Conservation (phyloP, 495 filamentous ascomycete species). For the Neurospora sp. region DNA sequence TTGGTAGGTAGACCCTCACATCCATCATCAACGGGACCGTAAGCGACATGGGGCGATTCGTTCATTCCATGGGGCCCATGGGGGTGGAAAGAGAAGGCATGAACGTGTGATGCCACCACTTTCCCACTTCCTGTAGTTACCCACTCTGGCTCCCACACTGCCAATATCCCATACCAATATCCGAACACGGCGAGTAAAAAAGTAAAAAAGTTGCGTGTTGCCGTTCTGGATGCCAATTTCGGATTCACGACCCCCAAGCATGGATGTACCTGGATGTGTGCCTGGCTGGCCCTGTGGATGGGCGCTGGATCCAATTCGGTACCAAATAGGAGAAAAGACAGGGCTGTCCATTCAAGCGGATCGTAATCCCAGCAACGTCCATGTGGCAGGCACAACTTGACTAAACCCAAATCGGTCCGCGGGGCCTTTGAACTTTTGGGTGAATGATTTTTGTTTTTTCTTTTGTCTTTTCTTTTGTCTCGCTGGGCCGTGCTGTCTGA, state of each 20-base stretch:
- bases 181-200: not conserved
- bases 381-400: not conserved
- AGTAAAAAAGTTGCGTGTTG: not conserved
- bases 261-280: not conserved
- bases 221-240: not conserved
- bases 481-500: not conserved
- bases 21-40: not conserved
- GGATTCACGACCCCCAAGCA: not conserved
- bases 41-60: not conserved
- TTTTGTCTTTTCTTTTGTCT: not conserved
- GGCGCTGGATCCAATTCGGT: not conserved
- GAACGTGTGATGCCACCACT: not conserved
- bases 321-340: not conserved
- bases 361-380: not conserved
- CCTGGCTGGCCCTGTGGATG: not conserved
- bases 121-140: not conserved
- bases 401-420: not conserved
- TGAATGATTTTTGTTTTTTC: not conserved
- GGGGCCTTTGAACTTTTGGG: not conserved
- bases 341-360: not conserved
- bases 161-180: not conserved
- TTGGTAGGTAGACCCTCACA: not conserved
- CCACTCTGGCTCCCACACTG: not conserved
- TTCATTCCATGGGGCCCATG: not conserved
- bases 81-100: not conserved